A percentile compares a stretch with the other conserved stretches of the same genome.
phyloP scores from a whole-genome alignment of 768 basidiomycete genomes.

The Hypsizygus marmoreus region DNA sequence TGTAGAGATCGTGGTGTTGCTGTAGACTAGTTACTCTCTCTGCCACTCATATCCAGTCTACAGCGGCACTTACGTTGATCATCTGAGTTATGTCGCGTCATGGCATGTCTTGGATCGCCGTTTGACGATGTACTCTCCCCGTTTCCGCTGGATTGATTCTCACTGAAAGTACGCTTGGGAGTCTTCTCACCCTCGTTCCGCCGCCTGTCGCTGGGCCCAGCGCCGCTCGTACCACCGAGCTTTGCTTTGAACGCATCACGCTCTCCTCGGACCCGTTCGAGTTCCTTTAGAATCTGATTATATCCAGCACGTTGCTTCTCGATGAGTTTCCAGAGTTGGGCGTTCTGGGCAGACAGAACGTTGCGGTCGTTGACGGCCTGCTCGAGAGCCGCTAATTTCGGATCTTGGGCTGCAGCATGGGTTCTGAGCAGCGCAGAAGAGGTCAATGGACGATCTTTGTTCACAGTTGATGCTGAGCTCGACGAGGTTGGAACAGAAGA shows the following conservation, averaged over 20 bases:
- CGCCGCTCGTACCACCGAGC: conserved; percentile 29
- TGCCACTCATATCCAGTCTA: conserved; percentile 3
- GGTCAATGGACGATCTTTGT: conserved; percentile 22
- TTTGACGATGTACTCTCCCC: conserved; percentile 10
- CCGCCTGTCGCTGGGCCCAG: conserved; percentile 28
- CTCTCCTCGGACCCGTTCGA: conserved; percentile 81
- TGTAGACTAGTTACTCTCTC: conserved; percentile 19
- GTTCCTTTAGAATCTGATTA: conserved; percentile 77
- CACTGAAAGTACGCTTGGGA: conserved; percentile 30
- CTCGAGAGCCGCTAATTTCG: conserved; percentile 69
- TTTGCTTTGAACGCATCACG: conserved; percentile 70
- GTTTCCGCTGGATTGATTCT: conserved; percentile 21
- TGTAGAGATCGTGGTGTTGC: conserved; percentile 31
- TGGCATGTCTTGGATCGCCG: conserved; percentile 15
- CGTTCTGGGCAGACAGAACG: conserved; percentile 76
- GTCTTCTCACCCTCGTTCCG: conserved; percentile 19
- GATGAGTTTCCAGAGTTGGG: conserved; percentile 93
- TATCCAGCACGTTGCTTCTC: conserved; percentile 89
- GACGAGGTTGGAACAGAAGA: conserved; percentile 14
- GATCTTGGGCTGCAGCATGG: conserved; percentile 55
- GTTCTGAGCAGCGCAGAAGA: conserved; percentile 47
- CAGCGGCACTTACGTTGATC: conserved; percentile 35
- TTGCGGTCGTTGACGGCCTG: conserved; percentile 82
- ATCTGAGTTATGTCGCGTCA: conserved; percentile 38
- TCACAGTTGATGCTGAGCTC: conserved; percentile 10